Base-by-base conservation (phyloP, 257 asterid genomes). In the Primulina tabacum region DNA sequence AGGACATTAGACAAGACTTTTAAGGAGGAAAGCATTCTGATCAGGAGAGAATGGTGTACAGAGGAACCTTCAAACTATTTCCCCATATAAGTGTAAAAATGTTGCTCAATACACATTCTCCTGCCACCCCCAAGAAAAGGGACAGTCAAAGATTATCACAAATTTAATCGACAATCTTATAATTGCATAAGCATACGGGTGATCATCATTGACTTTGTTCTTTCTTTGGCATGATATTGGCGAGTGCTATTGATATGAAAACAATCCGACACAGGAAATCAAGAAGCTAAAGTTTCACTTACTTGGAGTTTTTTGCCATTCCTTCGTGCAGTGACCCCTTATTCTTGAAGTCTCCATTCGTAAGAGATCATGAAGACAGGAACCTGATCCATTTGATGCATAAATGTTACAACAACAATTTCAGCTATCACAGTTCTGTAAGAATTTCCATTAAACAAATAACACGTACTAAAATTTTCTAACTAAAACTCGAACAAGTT, bases 281-380 rank as follows among this genome's bases (percentile, higher is more conserved):
- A 11, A 33, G 71, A 73, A 63, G 61, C 66, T 9, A 37, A 37
- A 71, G 58, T 16, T 55, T 67, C 35, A 76, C 81, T 60, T 70
- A 80, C 84, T 67, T 32, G 68, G 63, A 58, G 58, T n/a, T 4
- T 58, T 47, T 18, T 69, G 65, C 66, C 62, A 43, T 55, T 76
- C 72, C 59, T 50, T 60, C 40, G 62, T 64, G 65, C 14, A 68
- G 33, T 56, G 61, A 43, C 62, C 71, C 58, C 28, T 60, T 32
- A 40, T 69, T 60, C 69, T 17, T 34, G 84, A 73, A 16, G 79
- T 61, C 52, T 80, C 84, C 81, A 76, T 69, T 52, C 57, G 84
- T 60, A 80, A 38, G 74, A 80, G 76, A 40, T 77, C 81, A 40
- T 55, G 66, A 20, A 77, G 66, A 69, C 68, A 33, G 64, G 65